Conservation (phyloP, 208 protist genomes). For the Histomonas meleagridis region DNA sequence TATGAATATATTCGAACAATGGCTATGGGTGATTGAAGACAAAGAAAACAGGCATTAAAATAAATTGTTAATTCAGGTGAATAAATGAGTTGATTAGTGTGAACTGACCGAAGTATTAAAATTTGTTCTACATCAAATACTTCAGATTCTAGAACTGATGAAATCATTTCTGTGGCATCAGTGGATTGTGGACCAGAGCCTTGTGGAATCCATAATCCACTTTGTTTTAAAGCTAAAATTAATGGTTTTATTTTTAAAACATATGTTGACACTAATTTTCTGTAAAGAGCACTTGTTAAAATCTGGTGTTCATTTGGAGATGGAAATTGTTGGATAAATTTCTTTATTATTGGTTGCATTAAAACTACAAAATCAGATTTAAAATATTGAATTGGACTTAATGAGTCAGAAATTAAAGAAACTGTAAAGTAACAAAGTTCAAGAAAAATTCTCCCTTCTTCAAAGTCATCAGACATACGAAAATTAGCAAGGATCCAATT, state of each 20-base stretch:
- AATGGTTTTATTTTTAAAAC: neutral
- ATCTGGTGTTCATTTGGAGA: neutral
- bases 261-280: neutral
- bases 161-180: neutral
- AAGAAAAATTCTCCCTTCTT: neutral
- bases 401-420: neutral
- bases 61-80: constrained; percentile 14
- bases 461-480: constrained; percentile 8
- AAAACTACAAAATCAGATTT: constrained; percentile 30
- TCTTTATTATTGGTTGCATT: constrained; percentile 21
- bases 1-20: constrained; percentile 30
- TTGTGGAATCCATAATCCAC: constrained; percentile 1
- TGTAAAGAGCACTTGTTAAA: neutral
- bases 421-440: constrained; percentile 23
- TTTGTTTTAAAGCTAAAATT: constrained; percentile 1
- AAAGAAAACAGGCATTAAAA: neutral
- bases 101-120: neutral
- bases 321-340: constrained; percentile 11
- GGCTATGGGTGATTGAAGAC: neutral
- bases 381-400: constrained; percentile 4
- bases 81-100: constrained; percentile 2
- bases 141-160: neutral
- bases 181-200: neutral
- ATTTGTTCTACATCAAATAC: neutral
- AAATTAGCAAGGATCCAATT: no score